Percentiles rank a stretch among this genome's conserved stretches.
These are phyloP conservation scores for Butyriboletus appendiculatus DNA, from an alignment of 1,284 basidiomycete genomes.

Conservation along the genomic window DNA sequence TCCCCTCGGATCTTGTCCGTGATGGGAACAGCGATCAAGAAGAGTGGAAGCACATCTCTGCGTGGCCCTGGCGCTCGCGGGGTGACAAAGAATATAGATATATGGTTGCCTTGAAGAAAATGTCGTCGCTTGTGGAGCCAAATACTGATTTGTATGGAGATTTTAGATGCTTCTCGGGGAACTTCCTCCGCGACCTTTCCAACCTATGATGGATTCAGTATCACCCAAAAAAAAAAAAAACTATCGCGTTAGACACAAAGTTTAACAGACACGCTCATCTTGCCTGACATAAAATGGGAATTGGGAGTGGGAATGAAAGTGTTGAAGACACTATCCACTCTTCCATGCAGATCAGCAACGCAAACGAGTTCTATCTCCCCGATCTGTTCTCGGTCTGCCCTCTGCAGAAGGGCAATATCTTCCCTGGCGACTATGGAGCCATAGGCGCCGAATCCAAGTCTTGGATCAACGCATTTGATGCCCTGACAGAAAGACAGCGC, in stretches of 20 bases:
- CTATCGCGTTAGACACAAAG: neutral
- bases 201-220: slow-evolving; percentile 1
- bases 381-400: slow-evolving; percentile 11
- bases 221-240: neutral
- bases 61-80: slow-evolving; percentile 7
- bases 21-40: slow-evolving; percentile 11
- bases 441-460: slow-evolving; percentile 50
- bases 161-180: slow-evolving; percentile 5
- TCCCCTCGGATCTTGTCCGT: slow-evolving; percentile 6
- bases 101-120: neutral
- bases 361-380: slow-evolving; percentile 13
- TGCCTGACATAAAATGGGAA: slow-evolving; percentile 13
- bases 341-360: slow-evolving; percentile 2
- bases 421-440: slow-evolving; percentile 5
- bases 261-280: slow-evolving; percentile 5
- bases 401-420: slow-evolving; percentile 4
- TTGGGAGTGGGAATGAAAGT: neutral
- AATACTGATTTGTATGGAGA: neutral
- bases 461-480: slow-evolving; percentile 63
- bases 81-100: neutral
- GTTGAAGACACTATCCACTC: neutral
- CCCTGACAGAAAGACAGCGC: slow-evolving; percentile 61
- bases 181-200: slow-evolving; percentile 5
- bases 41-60: slow-evolving; percentile 1
- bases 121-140: neutral